phyloP scores from a whole-genome alignment of 2,329 filamentous ascomycete species.

The Aspergillus nomiae region DNA sequence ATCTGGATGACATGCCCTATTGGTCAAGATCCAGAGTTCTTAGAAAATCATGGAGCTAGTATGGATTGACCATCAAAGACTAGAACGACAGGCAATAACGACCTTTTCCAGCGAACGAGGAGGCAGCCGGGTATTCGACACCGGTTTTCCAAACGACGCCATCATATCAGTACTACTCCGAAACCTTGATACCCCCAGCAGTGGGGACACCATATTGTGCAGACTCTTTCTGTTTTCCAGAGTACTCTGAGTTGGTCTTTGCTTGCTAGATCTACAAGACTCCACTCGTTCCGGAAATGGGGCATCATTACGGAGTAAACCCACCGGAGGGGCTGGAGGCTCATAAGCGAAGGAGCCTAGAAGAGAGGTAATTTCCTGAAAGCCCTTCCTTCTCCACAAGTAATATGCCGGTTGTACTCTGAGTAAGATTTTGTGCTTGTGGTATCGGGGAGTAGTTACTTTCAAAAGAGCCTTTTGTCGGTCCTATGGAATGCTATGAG shows the following conservation, averaged over 20 bases:
- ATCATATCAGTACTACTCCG: not conserved
- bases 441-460: not conserved
- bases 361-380: not conserved
- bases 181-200: not conserved
- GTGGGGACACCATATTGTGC: not conserved
- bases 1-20: not conserved
- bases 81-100: not conserved
- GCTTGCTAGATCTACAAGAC: conserved; percentile 15
- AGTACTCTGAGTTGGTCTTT: conserved; percentile 12
- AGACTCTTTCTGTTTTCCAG: conserved; percentile 3
- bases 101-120: not conserved
- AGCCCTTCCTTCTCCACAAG: not conserved
- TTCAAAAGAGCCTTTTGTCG: not conserved
- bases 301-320: not conserved
- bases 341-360: not conserved
- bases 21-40: not conserved
- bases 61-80: not conserved
- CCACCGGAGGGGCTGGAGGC: not conserved
- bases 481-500: not conserved
- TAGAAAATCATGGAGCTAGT: not conserved
- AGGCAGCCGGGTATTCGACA: not conserved
- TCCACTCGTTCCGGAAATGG: conserved; percentile 12
- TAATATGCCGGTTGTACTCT: not conserved
- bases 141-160: not conserved
- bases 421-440: not conserved